These are phyloP conservation scores for Sclerotinia minor DNA, from an alignment of 2,329 filamentous ascomycete genomes.

Conservation along the genomic window DNA sequence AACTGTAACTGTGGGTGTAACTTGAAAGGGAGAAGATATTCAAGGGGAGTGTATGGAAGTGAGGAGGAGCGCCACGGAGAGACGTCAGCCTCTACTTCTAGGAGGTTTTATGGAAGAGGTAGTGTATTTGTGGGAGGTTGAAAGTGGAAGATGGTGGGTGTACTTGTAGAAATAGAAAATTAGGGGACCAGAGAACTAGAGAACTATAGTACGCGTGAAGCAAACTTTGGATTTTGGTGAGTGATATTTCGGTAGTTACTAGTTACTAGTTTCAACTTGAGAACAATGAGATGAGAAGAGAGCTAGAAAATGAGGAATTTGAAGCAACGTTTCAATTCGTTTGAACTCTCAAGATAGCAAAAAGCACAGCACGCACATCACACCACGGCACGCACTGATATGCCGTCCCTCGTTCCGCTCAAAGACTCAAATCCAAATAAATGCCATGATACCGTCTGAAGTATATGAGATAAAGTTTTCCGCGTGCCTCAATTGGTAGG, in stretches of 20 bases:
- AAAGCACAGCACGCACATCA: neutral
- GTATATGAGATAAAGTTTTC: neutral
- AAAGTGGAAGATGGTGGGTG: neutral
- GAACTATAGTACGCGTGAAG: neutral
- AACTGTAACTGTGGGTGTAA: too few relatives aligned
- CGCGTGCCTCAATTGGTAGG: neutral
- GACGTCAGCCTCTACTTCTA: neutral
- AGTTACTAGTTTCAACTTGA: too few relatives aligned
- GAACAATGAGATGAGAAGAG: neutral
- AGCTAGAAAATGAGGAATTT: conserved; percentile 1
- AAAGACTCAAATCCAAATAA: neutral
- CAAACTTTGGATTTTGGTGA: neutral
- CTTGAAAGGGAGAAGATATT: neutral
- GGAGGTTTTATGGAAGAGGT: neutral
- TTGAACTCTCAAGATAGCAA: neutral
- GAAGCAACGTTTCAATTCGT: neutral
- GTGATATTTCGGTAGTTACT: too few relatives aligned
- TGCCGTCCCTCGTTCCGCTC: neutral
- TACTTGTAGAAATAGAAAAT: neutral
- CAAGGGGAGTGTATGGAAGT: neutral
- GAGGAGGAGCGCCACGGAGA: too few relatives aligned
- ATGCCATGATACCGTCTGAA: neutral
- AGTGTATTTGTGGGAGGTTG: neutral
- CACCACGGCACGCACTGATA: neutral
- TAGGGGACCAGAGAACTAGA: too few relatives aligned